phyloP scores from a whole-genome alignment of 495 filamentous ascomycete genomes.

The Pyrenopolyporus hunteri region DNA sequence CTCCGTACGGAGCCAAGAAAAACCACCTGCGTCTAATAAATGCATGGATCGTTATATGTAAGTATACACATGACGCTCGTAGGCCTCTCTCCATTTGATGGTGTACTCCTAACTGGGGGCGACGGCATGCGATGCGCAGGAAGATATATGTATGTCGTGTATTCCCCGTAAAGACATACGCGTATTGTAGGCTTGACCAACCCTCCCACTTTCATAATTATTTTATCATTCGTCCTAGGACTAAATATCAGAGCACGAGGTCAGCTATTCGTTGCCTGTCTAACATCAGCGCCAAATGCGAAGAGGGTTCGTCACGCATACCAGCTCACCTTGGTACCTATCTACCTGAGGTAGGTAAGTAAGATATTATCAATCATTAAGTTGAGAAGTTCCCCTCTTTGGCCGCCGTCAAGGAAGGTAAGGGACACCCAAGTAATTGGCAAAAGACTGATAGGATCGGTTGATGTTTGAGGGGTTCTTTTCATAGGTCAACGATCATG shows the following conservation, averaged over 20 bases:
- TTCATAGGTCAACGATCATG: slow-evolving; percentile 13
- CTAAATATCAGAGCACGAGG: not conserved
- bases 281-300: not conserved
- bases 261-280: slow-evolving; percentile 1
- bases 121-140: slow-evolving; percentile 5
- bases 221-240: not conserved
- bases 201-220: not conserved
- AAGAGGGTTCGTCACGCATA: slow-evolving; percentile 1
- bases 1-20: slow-evolving; percentile 30
- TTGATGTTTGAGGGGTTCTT: slow-evolving; percentile 17
- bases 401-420: not conserved
- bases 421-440: not conserved
- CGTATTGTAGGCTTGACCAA: not conserved
- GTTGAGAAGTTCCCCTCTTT: not conserved
- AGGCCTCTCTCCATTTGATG: slow-evolving; percentile 2
- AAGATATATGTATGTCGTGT: too few species aligned
- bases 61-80: slow-evolving; percentile 11
- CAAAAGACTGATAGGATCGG: slow-evolving; percentile 14
- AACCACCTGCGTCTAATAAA: slow-evolving; percentile 37
- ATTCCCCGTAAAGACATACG: too few species aligned
- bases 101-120: not conserved
- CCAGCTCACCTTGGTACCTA: not conserved
- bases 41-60: slow-evolving; percentile 30
- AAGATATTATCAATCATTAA: slow-evolving; percentile 3
- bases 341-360: not conserved